phyloP scores from a whole-genome alignment of 495 filamentous ascomycete genomes.

The Lichina pygmaea region DNA sequence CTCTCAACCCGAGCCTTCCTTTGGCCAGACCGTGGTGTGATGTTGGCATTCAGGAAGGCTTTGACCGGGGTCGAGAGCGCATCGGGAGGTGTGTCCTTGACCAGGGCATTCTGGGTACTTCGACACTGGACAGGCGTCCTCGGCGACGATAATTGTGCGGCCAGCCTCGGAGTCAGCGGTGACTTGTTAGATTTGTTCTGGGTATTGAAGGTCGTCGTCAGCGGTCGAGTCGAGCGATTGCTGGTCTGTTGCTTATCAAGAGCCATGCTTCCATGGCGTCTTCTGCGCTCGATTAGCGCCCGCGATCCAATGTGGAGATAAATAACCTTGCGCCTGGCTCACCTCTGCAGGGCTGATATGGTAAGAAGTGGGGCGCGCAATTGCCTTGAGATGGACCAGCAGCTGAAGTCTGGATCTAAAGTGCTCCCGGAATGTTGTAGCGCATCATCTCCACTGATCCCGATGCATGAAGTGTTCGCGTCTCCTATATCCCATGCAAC shows the following conservation, averaged over 20 bases:
- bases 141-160: conserved; percentile 12
- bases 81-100: conserved; percentile 11
- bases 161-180: conserved; percentile 23
- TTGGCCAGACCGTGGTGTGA: conserved; percentile 45
- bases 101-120: conserved; percentile 10
- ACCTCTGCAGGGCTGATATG: too few relatives aligned
- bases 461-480: too few relatives aligned
- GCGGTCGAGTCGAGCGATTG: conserved; percentile 16
- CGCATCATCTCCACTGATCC: too few relatives aligned
- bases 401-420: too few relatives aligned
- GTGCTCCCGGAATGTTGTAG: too few relatives aligned
- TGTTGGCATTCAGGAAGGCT: conserved; percentile 31
- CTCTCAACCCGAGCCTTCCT: conserved; percentile 40
- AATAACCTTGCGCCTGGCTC: too few relatives aligned
- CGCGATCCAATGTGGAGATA: not conserved
- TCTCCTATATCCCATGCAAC: too few relatives aligned
- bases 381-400: too few relatives aligned
- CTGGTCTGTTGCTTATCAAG: conserved; percentile 25
- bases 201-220: conserved; percentile 19
- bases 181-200: conserved; percentile 16
- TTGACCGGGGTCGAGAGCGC: conserved; percentile 22
- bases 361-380: too few relatives aligned
- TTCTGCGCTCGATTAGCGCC: not conserved
- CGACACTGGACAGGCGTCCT: conserved; percentile 15
- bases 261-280: conserved; percentile 13